Evolutionary conservation across 345 rosid species (phyloP).

Genomic region (Eucalyptus pauciflora): DNA sequence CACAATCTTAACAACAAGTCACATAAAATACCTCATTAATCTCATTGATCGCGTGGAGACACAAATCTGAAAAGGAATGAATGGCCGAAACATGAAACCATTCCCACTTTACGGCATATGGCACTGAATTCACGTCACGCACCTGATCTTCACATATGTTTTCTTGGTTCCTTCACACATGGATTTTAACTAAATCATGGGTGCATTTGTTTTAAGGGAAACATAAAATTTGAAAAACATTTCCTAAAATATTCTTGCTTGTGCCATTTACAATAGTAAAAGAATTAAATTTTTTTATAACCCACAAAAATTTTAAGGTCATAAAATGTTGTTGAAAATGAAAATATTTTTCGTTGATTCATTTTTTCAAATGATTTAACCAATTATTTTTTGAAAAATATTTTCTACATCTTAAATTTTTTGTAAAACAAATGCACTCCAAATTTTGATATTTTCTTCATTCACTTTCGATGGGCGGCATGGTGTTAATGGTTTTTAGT

Average conservation of each 20-base stretch:
- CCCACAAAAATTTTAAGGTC: neutral
- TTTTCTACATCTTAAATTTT: too few species aligned
- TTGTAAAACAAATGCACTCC: neutral
- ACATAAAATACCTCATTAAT: neutral
- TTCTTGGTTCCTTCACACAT: neutral
- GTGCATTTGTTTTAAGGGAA: rapidly evolving
- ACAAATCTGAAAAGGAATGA: neutral
- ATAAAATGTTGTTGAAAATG: too few species aligned
- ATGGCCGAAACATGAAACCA: rapidly evolving
- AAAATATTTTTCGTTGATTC: neutral
- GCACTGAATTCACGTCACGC: rapidly evolving
- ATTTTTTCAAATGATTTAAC: too few species aligned
- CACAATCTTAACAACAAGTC: neutral
- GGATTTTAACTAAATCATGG: neutral
- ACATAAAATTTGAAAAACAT: rapidly evolving
- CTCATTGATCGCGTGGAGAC: neutral
- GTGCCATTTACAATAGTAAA: neutral
- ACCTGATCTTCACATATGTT: neutral
- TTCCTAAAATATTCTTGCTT: too few species aligned
- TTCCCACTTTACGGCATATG: neutral
- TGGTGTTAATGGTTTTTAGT: neutral
- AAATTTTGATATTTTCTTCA: neutral
- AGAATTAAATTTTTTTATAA: too few species aligned
- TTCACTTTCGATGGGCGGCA: rapidly evolving
- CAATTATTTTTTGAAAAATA: too few species aligned